phyloP scores from a whole-genome alignment of 331 rosid genomes.

The Malus hybrid region DNA sequence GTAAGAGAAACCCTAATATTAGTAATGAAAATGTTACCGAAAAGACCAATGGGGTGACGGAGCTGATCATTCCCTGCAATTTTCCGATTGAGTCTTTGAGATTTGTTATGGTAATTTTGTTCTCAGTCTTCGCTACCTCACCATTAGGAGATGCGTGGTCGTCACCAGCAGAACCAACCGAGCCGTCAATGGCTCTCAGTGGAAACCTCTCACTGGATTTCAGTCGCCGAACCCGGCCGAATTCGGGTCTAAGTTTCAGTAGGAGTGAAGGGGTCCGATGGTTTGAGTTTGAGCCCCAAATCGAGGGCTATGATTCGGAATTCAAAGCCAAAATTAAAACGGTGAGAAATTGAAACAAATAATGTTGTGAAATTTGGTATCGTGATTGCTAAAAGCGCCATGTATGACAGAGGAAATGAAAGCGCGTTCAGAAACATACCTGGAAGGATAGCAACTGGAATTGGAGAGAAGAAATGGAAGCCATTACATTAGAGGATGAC shows the following conservation, averaged over 20 bases:
- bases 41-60: slow-evolving; percentile 26
- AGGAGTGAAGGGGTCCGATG: slow-evolving; percentile 1
- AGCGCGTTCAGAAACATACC: slow-evolving; percentile 14
- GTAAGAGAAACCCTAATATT: background rate
- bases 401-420: background rate
- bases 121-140: slow-evolving; percentile 9
- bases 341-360: background rate
- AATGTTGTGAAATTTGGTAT: background rate
- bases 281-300: slow-evolving; percentile 25
- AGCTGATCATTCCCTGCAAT: slow-evolving; percentile 33
- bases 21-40: slow-evolving; percentile 22
- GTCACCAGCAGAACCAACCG: slow-evolving; percentile 8
- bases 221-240: slow-evolving; percentile 13
- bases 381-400: background rate
- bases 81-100: slow-evolving; percentile 25
- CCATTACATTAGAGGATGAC: slow-evolving; percentile 31
- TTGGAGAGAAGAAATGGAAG: slow-evolving; percentile 36
- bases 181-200: slow-evolving; percentile 30
- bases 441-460: slow-evolving; percentile 23
- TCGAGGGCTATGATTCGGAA: slow-evolving; percentile 26
- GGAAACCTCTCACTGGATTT: slow-evolving; percentile 5
- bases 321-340: background rate
- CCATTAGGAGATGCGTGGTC: slow-evolving; percentile 3
- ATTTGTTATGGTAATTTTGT: background rate
- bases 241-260: slow-evolving; percentile 14